Evolutionary conservation across 148 eudicot genomes (phyloP), one percentile per base, ranked within the genome.

Genomic region (Simmondsia chinensis): DNA sequence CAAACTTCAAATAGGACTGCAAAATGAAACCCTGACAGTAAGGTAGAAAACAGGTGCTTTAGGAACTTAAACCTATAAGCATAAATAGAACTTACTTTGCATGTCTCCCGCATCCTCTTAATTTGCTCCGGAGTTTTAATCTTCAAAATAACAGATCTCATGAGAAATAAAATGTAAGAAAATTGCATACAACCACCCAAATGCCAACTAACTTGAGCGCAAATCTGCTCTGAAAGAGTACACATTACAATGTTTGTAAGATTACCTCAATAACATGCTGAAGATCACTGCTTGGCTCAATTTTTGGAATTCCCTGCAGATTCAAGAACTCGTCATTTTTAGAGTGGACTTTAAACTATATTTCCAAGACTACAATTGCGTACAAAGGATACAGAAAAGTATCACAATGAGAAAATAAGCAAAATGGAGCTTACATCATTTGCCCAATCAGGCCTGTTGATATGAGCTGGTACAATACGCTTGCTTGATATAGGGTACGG

Each of bases 381-480:
- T 13, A 16, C 11, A 19, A 11, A 22, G 25, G 35, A 46, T 40
- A 12, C 20, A 6, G 19, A 56, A 14, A 46, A 43, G 14, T 32
- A 2, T n/a, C 8, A 43, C 37, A 36, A 14, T 13, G 20, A 43
- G 33, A 27, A 15, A 27, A 39, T 20, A 32, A 32, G 30, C 23
- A 33, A 37, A 42, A n/a, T 3, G n/a, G 17, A 33, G 59, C 96
- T 77, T 61, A 88, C 96, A 66, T 82, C 94, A 61, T 46, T 15
- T 51, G 95, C 95, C 97, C 95, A 91, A 56, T 91, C 97, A 63
- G 95, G 97, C 33, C 29, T 64, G 43, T 76, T 79, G 43, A 85
- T 70, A 27, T 82, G 73, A 40, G 66, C 72, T 39, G 97, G 89
- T 40, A 85, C 74, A 33, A 37, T 17, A 50, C 94, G 93, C 46